These are phyloP conservation scores for Cudoniella acicularis DNA, from an alignment of 495 filamentous ascomycete genomes.

Conservation along the genomic window DNA sequence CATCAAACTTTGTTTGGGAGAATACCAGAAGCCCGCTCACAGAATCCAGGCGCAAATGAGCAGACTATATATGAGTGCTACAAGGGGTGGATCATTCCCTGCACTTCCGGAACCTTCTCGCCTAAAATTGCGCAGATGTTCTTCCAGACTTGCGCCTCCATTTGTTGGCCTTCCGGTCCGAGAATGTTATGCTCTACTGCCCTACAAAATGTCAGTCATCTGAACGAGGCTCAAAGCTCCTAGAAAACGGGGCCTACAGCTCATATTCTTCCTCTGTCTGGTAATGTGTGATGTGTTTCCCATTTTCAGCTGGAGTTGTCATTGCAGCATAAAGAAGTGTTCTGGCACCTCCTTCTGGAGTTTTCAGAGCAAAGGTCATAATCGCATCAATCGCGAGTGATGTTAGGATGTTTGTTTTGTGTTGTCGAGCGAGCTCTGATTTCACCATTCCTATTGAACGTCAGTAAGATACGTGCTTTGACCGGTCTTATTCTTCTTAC, in stretches of 20 bases:
- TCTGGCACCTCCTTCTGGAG: constrained; percentile 32
- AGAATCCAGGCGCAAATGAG: too few species aligned
- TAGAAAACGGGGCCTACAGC: constrained; percentile 13
- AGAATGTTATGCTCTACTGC: constrained; percentile 19
- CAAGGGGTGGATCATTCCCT: constrained; percentile 6
- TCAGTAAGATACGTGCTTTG: not conserved
- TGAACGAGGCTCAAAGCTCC: not conserved
- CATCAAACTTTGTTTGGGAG: too few species aligned
- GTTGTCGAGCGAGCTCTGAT: constrained; percentile 32
- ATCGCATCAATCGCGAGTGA: constrained; percentile 17
- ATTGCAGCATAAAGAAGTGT: constrained; percentile 30
- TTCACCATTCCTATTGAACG: constrained; percentile 29
- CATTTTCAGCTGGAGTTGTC: constrained; percentile 28
- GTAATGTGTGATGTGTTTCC: constrained; percentile 22
- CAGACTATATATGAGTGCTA: not conserved
- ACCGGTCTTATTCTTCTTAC: constrained; percentile 13
- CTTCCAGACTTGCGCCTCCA: constrained; percentile 37
- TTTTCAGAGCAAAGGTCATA: constrained; percentile 23
- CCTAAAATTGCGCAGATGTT: constrained; percentile 28
- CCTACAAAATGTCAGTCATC: constrained; percentile 5
- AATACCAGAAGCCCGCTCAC: too few species aligned
- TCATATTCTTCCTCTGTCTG: constrained; percentile 26
- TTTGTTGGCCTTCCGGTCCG: constrained; percentile 32
- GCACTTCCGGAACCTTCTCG: constrained; percentile 17
- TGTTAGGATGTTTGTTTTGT: constrained; percentile 18